Conservation (phyloP, 306 rosid genomes). For the Argentina anserina region DNA sequence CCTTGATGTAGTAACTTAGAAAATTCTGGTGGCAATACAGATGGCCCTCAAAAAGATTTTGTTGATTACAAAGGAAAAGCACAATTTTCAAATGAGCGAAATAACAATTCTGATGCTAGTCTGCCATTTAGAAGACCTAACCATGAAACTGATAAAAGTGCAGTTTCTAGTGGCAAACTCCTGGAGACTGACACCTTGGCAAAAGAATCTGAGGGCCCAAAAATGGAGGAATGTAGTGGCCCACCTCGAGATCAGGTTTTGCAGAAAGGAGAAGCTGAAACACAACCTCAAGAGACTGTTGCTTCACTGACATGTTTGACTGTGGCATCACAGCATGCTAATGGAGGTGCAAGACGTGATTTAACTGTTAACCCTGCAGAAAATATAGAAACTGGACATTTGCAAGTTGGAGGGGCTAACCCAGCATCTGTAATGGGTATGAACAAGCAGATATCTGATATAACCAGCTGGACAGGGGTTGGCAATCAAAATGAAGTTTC, state of each 20-base stretch:
- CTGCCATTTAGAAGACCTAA: slow-evolving; percentile 59
- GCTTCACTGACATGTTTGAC: slow-evolving; percentile 43
- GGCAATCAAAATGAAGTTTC: slow-evolving; percentile 54
- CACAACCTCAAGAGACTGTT: slow-evolving; percentile 51
- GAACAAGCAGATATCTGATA: slow-evolving; percentile 44
- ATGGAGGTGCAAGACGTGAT: slow-evolving; percentile 49
- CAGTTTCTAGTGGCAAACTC: slow-evolving; percentile 53
- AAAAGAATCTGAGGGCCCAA: slow-evolving; percentile 59
- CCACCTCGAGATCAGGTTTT: slow-evolving; percentile 41
- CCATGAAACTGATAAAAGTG: slow-evolving; percentile 49
- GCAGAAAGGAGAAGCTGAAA: slow-evolving; percentile 55
- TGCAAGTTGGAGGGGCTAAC: slow-evolving; percentile 55
- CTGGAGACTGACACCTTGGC: slow-evolving; percentile 53
- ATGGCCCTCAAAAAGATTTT: slow-evolving; percentile 63
- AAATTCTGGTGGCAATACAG: slow-evolving; percentile 41
- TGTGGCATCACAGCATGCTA: slow-evolving; percentile 43
- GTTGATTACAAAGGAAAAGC: slow-evolving; percentile 67
- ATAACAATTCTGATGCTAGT: slow-evolving; percentile 48
- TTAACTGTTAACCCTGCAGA: slow-evolving; percentile 48
- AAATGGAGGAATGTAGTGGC: slow-evolving; percentile 49
- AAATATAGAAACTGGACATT: slow-evolving; percentile 52
- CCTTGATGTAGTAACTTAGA: slow-evolving; percentile 24
- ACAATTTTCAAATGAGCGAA: slow-evolving; percentile 60
- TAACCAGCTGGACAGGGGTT: slow-evolving; percentile 55
- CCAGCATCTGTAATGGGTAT: slow-evolving; percentile 47